Evolutionary conservation across 1,284 basidiomycete species (phyloP).

Genomic region (Leccinum variabile): DNA sequence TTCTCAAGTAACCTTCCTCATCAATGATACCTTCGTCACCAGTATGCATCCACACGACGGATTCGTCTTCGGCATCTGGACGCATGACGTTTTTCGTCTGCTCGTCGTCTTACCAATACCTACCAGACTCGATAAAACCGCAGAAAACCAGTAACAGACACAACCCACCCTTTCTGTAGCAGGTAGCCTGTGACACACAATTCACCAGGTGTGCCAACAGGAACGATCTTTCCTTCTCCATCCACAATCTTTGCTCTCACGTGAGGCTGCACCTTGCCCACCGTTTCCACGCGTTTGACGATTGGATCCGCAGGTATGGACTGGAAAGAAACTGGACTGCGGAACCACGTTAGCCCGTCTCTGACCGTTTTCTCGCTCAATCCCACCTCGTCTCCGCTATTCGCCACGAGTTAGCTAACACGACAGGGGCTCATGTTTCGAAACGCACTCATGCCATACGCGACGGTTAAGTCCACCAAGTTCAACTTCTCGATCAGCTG

Average conservation of each 20-base stretch:
- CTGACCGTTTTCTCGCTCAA: background rate
- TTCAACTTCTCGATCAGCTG: conserved; percentile 65
- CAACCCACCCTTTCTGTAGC: conserved; percentile 70
- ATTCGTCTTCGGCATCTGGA: conserved; percentile 49
- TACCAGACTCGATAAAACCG: conserved; percentile 28
- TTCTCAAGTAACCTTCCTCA: conserved; percentile 75
- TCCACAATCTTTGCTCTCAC: conserved; percentile 75
- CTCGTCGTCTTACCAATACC: conserved; percentile 76
- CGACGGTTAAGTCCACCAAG: conserved; percentile 70
- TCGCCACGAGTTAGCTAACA: conserved; percentile 23
- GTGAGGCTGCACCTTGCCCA: conserved; percentile 74
- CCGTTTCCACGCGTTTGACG: conserved; percentile 75
- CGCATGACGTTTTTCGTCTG: conserved; percentile 69
- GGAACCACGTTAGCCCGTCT: conserved; percentile 8
- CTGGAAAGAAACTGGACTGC: conserved; percentile 81
- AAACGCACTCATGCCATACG: conserved; percentile 81
- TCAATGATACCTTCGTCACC: conserved; percentile 85
- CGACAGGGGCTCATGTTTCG: background rate
- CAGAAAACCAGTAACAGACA: background rate
- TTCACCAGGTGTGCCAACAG: conserved; percentile 72
- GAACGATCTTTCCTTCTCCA: conserved; percentile 58
- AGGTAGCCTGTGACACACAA: conserved; percentile 74
- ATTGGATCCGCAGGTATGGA: conserved; percentile 66
- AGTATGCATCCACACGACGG: conserved; percentile 79
- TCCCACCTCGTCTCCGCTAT: conserved; percentile 59